Base-by-base conservation (phyloP, 306 rosid genomes). In the Lathyrus aphaca region DNA sequence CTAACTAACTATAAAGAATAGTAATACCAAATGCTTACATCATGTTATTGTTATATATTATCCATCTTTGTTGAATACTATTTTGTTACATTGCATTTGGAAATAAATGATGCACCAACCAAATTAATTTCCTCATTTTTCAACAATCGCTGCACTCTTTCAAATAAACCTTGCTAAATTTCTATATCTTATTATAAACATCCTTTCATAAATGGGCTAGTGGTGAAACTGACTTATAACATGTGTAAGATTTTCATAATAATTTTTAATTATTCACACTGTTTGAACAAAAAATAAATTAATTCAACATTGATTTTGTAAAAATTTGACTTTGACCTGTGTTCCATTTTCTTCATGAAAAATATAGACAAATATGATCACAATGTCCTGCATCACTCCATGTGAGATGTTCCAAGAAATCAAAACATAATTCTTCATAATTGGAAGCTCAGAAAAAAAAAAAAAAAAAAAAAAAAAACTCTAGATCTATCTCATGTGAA, bases 251-350 rank as follows among this genome's bases (percentile, higher is more conserved):
- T 35, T 15, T 40, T 15, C 3, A 19, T 13, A 19, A 19, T 21
- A 7, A 6, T 63, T 63, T 40, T 39, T 7, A 64, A 39, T 21
- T 63, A 40, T 39, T 6, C 12, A 42, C 25, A 5, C 8, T 2
- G 16, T 6, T 46, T 29, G 14, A 32, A 50, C 43, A 62, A 48
- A 43, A 30, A 39, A 18, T 25, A 40, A 64, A 42, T 17, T 30
- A 55, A 56, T 19, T 15, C 10, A 66, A 50, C 74, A 46, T 66
- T 66, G 37, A 67, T 29, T 64, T 16, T 55, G 42, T 19, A 56
- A 77, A 40, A 53, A n/a, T 64, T 54, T 74, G 64, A 74, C 70
- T 70, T 46, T 74, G 69, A 74, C 83, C 35, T 1, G 10, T 63
- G 39, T 69, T 39, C 27, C 63, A 3, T 4, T 55, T 53, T 55